phyloP scores from a whole-genome alignment of 2,329 filamentous ascomycete species.

The Calonectria montana region DNA sequence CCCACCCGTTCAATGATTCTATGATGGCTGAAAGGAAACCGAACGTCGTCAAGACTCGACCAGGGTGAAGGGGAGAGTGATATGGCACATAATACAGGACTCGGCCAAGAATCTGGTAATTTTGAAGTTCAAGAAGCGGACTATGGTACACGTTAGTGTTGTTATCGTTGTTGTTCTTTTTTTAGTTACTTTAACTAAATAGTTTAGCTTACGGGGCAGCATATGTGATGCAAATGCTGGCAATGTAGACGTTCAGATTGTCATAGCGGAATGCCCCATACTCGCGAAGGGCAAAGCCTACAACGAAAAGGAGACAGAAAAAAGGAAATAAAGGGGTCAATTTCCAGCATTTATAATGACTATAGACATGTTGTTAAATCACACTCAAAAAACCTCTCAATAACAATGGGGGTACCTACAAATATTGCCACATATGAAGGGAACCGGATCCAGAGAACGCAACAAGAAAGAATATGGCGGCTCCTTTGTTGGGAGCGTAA shows the following conservation, averaged over 20 bases:
- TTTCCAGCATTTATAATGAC: slow-evolving; percentile 67
- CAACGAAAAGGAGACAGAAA: slow-evolving; percentile 64
- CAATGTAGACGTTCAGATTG: slow-evolving; percentile 47
- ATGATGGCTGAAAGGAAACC: slow-evolving; percentile 59
- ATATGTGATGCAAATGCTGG: slow-evolving; percentile 50
- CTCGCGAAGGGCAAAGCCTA: slow-evolving; percentile 62
- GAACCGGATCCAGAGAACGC: slow-evolving; percentile 52
- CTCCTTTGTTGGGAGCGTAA: slow-evolving; percentile 60
- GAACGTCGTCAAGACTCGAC: slow-evolving; percentile 59
- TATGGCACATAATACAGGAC: slow-evolving; percentile 69
- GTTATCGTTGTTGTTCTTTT: too few relatives aligned
- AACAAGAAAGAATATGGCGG: slow-evolving; percentile 59
- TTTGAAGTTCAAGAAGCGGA: slow-evolving; percentile 69
- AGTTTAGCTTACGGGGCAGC: slow-evolving; percentile 45
- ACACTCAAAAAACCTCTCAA: not conserved
- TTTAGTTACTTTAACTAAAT: not conserved
- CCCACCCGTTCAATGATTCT: slow-evolving; percentile 59
- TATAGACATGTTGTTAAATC: slow-evolving; percentile 37
- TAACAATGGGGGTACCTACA: slow-evolving; percentile 52
- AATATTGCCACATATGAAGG: slow-evolving; percentile 55
- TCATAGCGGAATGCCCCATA: slow-evolving; percentile 48
- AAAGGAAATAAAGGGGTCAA: slow-evolving; percentile 66
- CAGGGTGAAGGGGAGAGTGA: slow-evolving; percentile 62
- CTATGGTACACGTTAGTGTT: slow-evolving; percentile 41
- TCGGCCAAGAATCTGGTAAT: slow-evolving; percentile 71